phyloP scores from a whole-genome alignment of 345 rosid genomes.

The Rhodamnia rubescens region DNA sequence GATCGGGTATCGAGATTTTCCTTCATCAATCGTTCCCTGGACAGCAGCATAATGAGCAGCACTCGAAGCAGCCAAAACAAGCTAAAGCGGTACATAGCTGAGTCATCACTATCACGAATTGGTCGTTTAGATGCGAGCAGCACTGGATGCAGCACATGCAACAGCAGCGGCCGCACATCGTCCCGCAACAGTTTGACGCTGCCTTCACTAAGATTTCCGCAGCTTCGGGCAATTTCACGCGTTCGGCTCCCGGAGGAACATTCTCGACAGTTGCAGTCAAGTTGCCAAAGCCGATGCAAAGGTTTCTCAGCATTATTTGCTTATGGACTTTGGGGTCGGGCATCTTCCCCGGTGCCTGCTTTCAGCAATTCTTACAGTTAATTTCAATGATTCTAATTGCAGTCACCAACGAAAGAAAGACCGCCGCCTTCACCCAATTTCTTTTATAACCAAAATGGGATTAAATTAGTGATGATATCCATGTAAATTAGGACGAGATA shows the following conservation, averaged over 20 bases:
- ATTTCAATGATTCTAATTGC: not conserved
- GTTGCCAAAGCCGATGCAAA: constrained; percentile 65
- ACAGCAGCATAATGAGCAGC: constrained; percentile 83
- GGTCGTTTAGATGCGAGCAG: constrained; percentile 58
- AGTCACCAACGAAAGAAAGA: not conserved
- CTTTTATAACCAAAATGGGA: not conserved
- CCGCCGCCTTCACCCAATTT: not conserved
- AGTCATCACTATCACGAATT: constrained; percentile 37
- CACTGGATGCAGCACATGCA: constrained; percentile 80
- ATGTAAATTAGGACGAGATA: not conserved
- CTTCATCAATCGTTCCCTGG: constrained; percentile 28
- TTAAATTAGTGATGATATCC: not conserved
- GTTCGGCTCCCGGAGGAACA: constrained; percentile 43
- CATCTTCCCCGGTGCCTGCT: constrained; percentile 31
- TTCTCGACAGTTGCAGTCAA: constrained; percentile 54
- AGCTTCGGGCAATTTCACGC: constrained; percentile 52
- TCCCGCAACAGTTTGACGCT: constrained; percentile 64
- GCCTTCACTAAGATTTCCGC: constrained; percentile 71
- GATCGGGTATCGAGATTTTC: not conserved
- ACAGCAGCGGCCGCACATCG: constrained; percentile 47
- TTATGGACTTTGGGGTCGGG: constrained; percentile 19
- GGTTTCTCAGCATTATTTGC: constrained; percentile 22
- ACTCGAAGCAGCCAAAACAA: constrained; percentile 69
- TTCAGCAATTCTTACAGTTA: not conserved
- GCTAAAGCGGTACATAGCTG: constrained; percentile 62